A percentile compares a stretch with the other conserved stretches of the same genome.
These are phyloP conservation scores for Fusarium phyllophilum DNA, from an alignment of 2,329 filamentous ascomycete genomes.

Conservation along the genomic window DNA sequence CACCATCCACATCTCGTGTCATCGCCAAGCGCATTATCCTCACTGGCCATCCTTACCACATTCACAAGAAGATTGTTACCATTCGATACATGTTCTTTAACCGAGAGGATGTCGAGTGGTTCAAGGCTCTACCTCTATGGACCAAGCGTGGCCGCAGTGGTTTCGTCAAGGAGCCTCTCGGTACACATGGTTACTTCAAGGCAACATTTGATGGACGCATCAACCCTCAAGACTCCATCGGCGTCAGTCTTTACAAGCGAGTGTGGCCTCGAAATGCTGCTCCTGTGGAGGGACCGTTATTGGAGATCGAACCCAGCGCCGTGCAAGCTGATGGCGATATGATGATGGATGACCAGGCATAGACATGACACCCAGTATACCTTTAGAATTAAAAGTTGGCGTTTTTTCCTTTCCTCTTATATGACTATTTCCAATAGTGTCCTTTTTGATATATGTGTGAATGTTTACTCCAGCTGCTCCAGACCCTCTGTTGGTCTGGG, in stretches of 20 bases:
- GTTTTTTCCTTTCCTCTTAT: conserved; percentile 30
- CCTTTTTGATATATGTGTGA: conserved; percentile 1
- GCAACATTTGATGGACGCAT: conserved; percentile 96
- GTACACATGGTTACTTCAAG: conserved; percentile 99
- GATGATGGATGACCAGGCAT: conserved; percentile 50
- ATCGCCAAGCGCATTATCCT: conserved; percentile 94
- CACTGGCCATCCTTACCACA: conserved; percentile 97
- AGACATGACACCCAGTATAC: conserved; percentile 45
- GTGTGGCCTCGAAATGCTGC: conserved; percentile 80
- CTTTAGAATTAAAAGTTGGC: conserved; percentile 45
- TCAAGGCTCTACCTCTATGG: conserved; percentile 96
- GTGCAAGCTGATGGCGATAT: conserved; percentile 45
- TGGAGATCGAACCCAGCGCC: conserved; percentile 48
- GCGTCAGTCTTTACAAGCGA: conserved; percentile 87
- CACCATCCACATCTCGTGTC: conserved; percentile 79
- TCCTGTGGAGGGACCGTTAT: conserved; percentile 56
- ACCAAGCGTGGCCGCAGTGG: conserved; percentile 88
- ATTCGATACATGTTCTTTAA: conserved; percentile 99
- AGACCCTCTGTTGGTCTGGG: conserved; percentile 67
- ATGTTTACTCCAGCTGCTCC: conserved; percentile 53
- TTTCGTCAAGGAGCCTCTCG: conserved; percentile 92
- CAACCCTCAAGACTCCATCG: conserved; percentile 94
- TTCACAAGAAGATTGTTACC: conserved; percentile 97
- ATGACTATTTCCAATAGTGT: conserved; percentile 1
- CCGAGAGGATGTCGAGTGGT: conserved; percentile 93